A percentile compares a stretch with the other conserved stretches of the same genome.
Evolutionary conservation across 805 yeast species (phyloP).

Genomic region (Myxozyma vanderwaltii): DNA sequence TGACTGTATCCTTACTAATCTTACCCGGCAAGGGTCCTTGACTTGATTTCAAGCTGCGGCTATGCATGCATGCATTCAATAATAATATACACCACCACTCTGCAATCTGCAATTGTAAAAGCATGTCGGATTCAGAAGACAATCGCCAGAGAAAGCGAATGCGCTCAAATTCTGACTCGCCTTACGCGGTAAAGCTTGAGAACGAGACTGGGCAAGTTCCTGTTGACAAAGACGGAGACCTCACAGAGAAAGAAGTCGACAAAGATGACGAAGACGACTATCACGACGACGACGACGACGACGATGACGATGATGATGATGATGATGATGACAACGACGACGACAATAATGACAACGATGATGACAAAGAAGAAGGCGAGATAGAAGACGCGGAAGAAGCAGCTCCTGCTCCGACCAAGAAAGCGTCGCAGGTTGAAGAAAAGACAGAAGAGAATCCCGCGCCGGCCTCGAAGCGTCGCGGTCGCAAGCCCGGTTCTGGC

Average conservation of each 20-base stretch:
- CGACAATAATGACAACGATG: slow-evolving; percentile 16
- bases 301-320: slow-evolving; percentile 20
- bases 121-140: not conserved
- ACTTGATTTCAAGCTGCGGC: not conserved
- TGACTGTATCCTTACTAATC: not conserved
- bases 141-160: not conserved
- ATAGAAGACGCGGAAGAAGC: slow-evolving; percentile 13
- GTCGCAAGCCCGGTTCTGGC: slow-evolving; percentile 7
- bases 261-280: slow-evolving; percentile 20
- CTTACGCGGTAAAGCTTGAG: not conserved
- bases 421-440: slow-evolving; percentile 10
- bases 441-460: not conserved
- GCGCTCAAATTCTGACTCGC: not conserved
- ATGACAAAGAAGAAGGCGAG: slow-evolving; percentile 16
- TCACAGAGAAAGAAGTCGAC: slow-evolving; percentile 17
- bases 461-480: slow-evolving; percentile 8
- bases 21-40: not conserved
- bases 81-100: not conserved
- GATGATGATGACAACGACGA: slow-evolving; percentile 23
- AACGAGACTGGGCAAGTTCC: slow-evolving; percentile 6
- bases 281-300: slow-evolving; percentile 10
- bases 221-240: slow-evolving; percentile 14
- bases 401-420: not conserved
- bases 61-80: not conserved
- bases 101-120: no score